Evolutionary conservation across 2,329 filamentous ascomycete genomes (phyloP), one percentile per base, ranked within the genome.

Genomic region (Pleurostoma richardsiae): DNA sequence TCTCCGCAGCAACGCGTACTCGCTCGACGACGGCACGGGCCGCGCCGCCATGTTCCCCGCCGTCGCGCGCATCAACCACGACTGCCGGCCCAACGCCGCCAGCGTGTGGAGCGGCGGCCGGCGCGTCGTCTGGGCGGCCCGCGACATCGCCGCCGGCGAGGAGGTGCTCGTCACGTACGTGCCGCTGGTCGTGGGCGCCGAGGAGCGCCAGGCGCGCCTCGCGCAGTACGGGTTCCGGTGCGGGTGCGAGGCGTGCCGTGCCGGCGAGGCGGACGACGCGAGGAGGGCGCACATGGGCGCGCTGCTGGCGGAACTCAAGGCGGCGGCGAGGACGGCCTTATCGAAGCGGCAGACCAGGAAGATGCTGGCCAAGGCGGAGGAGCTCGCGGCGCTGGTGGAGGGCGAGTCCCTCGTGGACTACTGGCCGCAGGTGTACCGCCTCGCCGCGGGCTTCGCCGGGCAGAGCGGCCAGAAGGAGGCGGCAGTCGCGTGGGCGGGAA

Each of bases 1-100:
- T 44, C 70, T 71, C 51, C 65, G 66, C 49, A 69, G 60, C 31
- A 70, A 71, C 52, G 66, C 62, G 45, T 69, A 67, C 60, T 60
- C 64, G 43, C 59, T 60, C 41, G 39, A 8, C 47, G 49, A 11
- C 36, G 29, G 44, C 31, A 11, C 31, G 43, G 43, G 51, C 1
- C 58, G 58, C 2, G 59, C 62, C 1, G 64, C 57, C 5, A 55
- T 71, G 10, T 70, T 67, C 40, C 56, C 59, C 6, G 47, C 60
- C 30, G 58, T 65, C 11, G 56, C 65, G 4, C 64, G 66, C 30
- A 63, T 70, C 59, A 71, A 70, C 46, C 68, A 71, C 53, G 58
- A 54, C 19, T 71, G 68, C 55, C 61, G 56, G 30, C 65, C 68
- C 2, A 71, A 70, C 44, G 62, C 67, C 1, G 55, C 53, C 47